phyloP scores from a whole-genome alignment of 2,329 filamentous ascomycete species.

The Moelleriella libera region DNA sequence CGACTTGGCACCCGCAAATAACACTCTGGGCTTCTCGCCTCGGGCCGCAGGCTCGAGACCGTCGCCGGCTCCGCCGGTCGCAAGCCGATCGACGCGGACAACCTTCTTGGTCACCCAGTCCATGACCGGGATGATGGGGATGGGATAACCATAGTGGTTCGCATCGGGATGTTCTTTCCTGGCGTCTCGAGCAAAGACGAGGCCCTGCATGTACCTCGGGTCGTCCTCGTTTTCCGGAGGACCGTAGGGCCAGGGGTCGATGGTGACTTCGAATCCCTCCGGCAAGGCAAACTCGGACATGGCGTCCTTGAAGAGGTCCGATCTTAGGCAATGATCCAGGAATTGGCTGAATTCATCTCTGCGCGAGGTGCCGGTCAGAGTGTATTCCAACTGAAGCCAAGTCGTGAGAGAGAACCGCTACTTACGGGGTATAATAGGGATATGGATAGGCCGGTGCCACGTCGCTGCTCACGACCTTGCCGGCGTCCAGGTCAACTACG shows the following conservation, averaged over 20 bases:
- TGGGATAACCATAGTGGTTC: conserved; percentile 48
- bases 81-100: conserved; percentile 41
- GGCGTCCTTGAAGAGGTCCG: conserved; percentile 30
- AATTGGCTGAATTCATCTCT: conserved; percentile 26
- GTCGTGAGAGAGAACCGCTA: not conserved
- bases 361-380: not conserved
- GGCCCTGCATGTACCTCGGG: conserved; percentile 32
- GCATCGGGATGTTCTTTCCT: conserved; percentile 33
- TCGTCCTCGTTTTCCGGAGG: conserved; percentile 24
- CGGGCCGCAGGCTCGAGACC: conserved; percentile 21
- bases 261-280: conserved; percentile 25
- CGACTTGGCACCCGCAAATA: conserved; percentile 25
- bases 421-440: conserved; percentile 16
- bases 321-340: conserved; percentile 24
- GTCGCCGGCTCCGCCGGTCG: conserved; percentile 31
- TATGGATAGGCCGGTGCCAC: conserved; percentile 15
- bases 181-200: conserved; percentile 31
- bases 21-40: conserved; percentile 25
- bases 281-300: conserved; percentile 31
- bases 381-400: no score
- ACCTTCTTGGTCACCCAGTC: conserved; percentile 39
- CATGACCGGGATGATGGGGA: conserved; percentile 46
- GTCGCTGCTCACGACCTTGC: conserved; percentile 13
- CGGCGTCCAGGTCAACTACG: conserved; percentile 21
- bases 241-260: conserved; percentile 55